Evolutionary conservation across 768 basidiomycete genomes (phyloP).

Genomic region (Serendipita sp.): DNA sequence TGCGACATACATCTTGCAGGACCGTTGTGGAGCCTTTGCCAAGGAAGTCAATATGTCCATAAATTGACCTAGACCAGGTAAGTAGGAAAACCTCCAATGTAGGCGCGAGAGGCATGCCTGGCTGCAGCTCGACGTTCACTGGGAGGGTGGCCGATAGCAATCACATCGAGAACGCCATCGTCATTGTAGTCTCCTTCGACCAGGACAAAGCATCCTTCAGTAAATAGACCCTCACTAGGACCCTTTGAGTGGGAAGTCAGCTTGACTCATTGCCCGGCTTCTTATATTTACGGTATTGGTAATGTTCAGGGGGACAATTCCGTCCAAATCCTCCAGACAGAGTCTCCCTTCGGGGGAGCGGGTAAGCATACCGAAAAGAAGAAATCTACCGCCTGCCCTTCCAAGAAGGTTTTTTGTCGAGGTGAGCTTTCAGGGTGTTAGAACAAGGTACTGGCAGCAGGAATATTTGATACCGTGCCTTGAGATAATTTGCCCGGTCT

Average conservation of each 20-base stretch:
- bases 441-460: neutral
- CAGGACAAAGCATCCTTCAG: conserved; percentile 88
- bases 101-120: conserved; percentile 34
- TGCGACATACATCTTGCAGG: conserved; percentile 63
- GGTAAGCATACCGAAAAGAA: conserved; percentile 84
- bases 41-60: conserved; percentile 92
- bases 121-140: conserved; percentile 79
- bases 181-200: conserved; percentile 95
- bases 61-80: conserved; percentile 50
- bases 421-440: conserved; percentile 42
- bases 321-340: conserved; percentile 88
- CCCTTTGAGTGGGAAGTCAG: conserved; percentile 36
- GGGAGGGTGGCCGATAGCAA: conserved; percentile 94
- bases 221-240: conserved; percentile 90
- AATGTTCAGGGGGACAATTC: conserved; percentile 75
- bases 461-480: conserved; percentile 32
- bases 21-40: conserved; percentile 87
- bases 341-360: conserved; percentile 82
- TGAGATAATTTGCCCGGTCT: conserved; percentile 76
- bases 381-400: conserved; percentile 73
- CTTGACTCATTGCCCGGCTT: neutral
- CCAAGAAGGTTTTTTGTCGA: conserved; percentile 95
- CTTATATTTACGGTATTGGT: conserved; percentile 52
- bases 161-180: conserved; percentile 72
- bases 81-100: neutral